phyloP scores from a whole-genome alignment of 805 yeast species.

The Hanseniaspora opuntiae region DNA sequence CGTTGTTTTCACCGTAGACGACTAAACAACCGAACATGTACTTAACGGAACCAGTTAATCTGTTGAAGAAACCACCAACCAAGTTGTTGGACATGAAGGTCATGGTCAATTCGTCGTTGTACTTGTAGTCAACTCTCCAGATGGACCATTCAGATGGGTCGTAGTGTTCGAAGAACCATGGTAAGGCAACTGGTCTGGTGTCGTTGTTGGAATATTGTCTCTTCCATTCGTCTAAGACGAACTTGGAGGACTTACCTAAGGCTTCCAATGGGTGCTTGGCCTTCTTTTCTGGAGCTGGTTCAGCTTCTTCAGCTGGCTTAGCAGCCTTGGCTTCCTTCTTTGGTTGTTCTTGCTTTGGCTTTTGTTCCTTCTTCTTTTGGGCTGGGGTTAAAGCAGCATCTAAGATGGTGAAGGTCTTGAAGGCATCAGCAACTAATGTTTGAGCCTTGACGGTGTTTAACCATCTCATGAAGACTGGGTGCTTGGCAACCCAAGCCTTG shows the following conservation, averaged over 20 bases:
- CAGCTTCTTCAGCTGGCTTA: conserved; percentile 14
- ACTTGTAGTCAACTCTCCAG: conserved; percentile 87
- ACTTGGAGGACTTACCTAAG: conserved; percentile 57
- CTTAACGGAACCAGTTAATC: conserved; percentile 80
- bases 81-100: conserved; percentile 96
- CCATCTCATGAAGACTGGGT: conserved; percentile 64
- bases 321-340: conserved; percentile 19
- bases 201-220: conserved; percentile 90
- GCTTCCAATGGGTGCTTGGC: conserved; percentile 81
- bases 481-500: conserved; percentile 36
- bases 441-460: conserved; percentile 39
- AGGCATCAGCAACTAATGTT: conserved; percentile 34
- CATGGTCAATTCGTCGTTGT: conserved; percentile 89
- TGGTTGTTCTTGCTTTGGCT: conserved; percentile 25
- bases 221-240: conserved; percentile 76
- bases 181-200: conserved; percentile 80
- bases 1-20: conserved; percentile 96
- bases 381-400: conserved; percentile 51
- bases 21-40: conserved; percentile 87
- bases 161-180: conserved; percentile 92
- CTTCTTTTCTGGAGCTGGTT: conserved; percentile 32
- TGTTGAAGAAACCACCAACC: conserved; percentile 93
- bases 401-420: conserved; percentile 41
- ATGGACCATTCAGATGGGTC: conserved; percentile 84
- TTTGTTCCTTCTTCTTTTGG: conserved; percentile 63